phyloP scores from a whole-genome alignment of 176 grass and related monocot genomes.

The Dendrocalamus sinicus region DNA sequence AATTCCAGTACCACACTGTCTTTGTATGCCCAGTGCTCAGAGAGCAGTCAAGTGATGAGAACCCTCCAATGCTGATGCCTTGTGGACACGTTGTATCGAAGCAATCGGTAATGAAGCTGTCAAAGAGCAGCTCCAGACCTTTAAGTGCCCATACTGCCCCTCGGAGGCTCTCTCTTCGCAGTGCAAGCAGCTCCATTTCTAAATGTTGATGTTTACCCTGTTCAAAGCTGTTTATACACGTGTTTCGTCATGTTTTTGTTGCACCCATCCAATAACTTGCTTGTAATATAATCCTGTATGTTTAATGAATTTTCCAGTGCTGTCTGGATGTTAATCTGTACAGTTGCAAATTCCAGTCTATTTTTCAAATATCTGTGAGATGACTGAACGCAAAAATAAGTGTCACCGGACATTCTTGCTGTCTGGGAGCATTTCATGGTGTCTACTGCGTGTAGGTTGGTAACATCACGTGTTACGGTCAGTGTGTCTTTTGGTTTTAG shows the following conservation, averaged over 20 bases:
- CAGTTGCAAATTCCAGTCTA: constrained; percentile 30
- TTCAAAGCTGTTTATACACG: constrained; percentile 45
- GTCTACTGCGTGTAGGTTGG: background rate
- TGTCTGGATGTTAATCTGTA: constrained; percentile 47
- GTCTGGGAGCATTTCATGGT: background rate
- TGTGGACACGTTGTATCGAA: constrained; percentile 85
- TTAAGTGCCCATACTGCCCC: constrained; percentile 94
- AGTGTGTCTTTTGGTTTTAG: background rate
- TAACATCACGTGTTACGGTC: background rate
- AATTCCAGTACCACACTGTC: constrained; percentile 86
- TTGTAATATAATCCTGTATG: constrained; percentile 55
- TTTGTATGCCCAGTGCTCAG: constrained; percentile 89
- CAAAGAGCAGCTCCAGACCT: constrained; percentile 74
- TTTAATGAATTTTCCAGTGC: constrained; percentile 17
- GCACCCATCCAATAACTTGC: constrained; percentile 28
- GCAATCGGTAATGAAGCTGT: constrained; percentile 84
- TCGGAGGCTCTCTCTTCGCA: constrained; percentile 59
- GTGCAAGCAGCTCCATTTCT: constrained; percentile 93
- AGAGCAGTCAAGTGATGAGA: constrained; percentile 82
- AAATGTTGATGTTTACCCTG: constrained; percentile 36
- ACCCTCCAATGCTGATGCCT: constrained; percentile 95
- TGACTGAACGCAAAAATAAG: background rate
- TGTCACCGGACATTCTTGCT: background rate
- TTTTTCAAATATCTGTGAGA: background rate
- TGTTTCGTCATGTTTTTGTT: constrained; percentile 39